Base-by-base conservation (phyloP, 2,329 filamentous ascomycete species). In the Fusarium devonianum region DNA sequence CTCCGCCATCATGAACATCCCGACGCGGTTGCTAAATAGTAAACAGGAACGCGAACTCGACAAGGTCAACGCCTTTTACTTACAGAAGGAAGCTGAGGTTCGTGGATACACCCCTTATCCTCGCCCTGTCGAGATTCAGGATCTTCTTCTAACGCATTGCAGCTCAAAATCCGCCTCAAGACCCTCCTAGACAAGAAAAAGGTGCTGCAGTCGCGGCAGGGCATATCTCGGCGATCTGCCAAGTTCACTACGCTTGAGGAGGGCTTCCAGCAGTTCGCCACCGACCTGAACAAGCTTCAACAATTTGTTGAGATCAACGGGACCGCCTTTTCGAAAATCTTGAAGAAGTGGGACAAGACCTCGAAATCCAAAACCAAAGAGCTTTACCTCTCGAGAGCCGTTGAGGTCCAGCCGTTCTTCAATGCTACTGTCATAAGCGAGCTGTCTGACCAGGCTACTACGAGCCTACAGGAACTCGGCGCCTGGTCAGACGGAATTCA, bases 301-400 rank as follows among this genome's bases (percentile, higher is more conserved):
- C 94, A 97, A 78, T 99, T 97, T 73, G 92, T 99, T 59, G 93
- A 97, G 72, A 90, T 97, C 69, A 99, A 99, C 69, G 93, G 94
- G 67, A 97, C 91, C 2, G 94, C 92, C 12, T 97, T 97, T 71
- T 97, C 93, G 19, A 99, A 99, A 73, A 99, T 99, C 51, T 77
- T 99, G 58, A 99, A 99, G 76, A 99, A 99, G 83, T 99, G 94
- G 94, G 94, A 99, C 75, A 99, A 99, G 82, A 97, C 92, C 2
- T 97, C 93, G 62, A 99, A 97, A 81, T 97, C 93, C 40, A 93
- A 93, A 72, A 97, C 94, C 51, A 99, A 99, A 73, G 94, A 97
- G 75, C 83, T 97, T 29, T 99, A 97, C 69, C 85, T 99, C 25
- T 95, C 95, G 8, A 84, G 94, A 52, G 94, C 94, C 7, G 93